Evolutionary conservation across 1,139 yeast species (phyloP), one percentile per base, ranked within the genome.

Genomic region (Scheffersomyces cryptocercus): DNA sequence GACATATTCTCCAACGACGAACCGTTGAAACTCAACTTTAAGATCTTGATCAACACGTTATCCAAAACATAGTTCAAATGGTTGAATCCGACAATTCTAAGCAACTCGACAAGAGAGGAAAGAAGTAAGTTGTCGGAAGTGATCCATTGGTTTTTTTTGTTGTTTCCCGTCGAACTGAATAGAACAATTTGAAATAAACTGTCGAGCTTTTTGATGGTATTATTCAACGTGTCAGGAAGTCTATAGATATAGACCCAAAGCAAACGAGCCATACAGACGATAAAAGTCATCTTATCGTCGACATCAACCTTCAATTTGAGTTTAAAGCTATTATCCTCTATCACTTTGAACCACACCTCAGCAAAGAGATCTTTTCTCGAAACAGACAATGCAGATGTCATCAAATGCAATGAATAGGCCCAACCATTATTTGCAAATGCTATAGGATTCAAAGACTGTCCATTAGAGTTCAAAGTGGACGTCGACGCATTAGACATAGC

Each of bases 181-280:
- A 88, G 70, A 35, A 85, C 61, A 6, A 81, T 53, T 40, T 79
- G 78, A 55, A 84, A 81, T 28, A 93, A 66, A 4, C 66, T 62
- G 47, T 74, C 70, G 53, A 68, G 57, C 50, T 64, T 58, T 60
- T 89, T 85, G 2, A 91, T 82, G 0, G 96, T 90, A 47, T 87
- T 85, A 59, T 91, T 91, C 52, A 91, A 70, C 0, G 97, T 86
- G 54, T 95, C 99, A 0, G 96, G 80, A 50, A 91, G 82, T 47
- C 99, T 75, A 61, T 85, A 88, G 29, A 91, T 68, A 57, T 87
- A 93, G 0, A 91, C 96, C 99, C 99, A 95, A 0, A 87, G 64
- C 30, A 95, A 68, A 44, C 97, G 70, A 0, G 96, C 77, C 7
- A 84, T 66, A 42, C 93, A 85, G 0, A 81, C 79, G 11, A 88